These are phyloP conservation scores for Pseudozyma flocculosa DNA, from an alignment of 1,284 basidiomycete species.

Conservation along the genomic window DNA sequence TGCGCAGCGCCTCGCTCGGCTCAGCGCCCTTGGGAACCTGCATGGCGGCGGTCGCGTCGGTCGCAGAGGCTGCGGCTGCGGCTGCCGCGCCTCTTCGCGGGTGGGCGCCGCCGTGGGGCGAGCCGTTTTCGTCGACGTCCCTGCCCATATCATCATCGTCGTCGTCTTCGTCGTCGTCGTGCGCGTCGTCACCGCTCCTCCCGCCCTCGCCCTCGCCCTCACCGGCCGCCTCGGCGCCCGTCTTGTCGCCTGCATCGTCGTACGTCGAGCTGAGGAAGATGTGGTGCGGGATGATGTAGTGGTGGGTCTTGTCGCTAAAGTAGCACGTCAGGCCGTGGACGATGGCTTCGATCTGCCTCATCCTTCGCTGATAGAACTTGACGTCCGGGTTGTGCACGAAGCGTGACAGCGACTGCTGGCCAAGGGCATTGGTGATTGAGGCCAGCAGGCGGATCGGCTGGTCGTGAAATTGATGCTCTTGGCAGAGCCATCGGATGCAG, in stretches of 20 bases:
- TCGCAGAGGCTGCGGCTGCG: not conserved
- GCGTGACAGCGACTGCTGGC: constrained; percentile 39
- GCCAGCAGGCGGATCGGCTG: constrained; percentile 40
- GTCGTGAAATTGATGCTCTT: constrained; percentile 50
- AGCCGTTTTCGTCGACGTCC: no score
- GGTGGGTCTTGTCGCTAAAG: constrained; percentile 7
- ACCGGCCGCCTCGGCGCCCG: not conserved
- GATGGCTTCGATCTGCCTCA: constrained; percentile 42
- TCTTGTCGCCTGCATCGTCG: not conserved
- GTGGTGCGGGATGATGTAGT: constrained; percentile 1
- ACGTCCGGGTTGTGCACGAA: constrained; percentile 34
- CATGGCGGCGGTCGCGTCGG: not conserved
- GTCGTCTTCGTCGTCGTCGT: not conserved
- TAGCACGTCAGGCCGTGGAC: constrained; percentile 20
- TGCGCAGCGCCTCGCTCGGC: constrained; percentile 9
- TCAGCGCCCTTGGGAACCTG: constrained; percentile 13
- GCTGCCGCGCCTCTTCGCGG: not conserved
- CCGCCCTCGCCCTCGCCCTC: constrained; percentile 17
- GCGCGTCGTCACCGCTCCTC: constrained; percentile 21
- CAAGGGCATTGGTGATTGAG: constrained; percentile 38
- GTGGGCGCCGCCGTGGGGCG: no score
- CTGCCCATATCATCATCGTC: not conserved
- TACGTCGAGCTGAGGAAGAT: not conserved
- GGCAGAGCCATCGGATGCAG: constrained; percentile 33
- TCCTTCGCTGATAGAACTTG: constrained; percentile 47